Evolutionary conservation across 352 stramenopile genomes (phyloP).

Genomic region (Pythium phragmitis): DNA sequence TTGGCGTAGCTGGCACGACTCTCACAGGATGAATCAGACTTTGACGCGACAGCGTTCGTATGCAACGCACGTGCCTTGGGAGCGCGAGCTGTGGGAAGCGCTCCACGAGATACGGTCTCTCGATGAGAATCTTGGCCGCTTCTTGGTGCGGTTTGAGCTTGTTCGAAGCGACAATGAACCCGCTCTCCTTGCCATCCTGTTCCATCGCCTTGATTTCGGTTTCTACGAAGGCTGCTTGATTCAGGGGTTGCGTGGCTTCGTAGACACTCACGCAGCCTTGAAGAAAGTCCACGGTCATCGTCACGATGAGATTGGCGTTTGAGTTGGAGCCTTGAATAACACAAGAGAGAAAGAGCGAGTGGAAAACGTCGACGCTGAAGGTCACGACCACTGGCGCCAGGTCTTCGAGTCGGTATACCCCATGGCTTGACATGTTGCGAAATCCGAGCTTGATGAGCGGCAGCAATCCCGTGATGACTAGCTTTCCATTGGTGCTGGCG

Average conservation of each 20-base stretch:
- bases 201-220: background rate
- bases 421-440: conserved; percentile 34
- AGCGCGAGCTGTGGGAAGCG: background rate
- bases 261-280: conserved; percentile 1
- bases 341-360: conserved; percentile 21
- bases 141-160: background rate
- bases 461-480: conserved; percentile 21
- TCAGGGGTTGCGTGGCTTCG: background rate
- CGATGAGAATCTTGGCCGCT: background rate
- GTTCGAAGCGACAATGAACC: too few relatives aligned
- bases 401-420: conserved; percentile 24
- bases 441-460: conserved; percentile 38
- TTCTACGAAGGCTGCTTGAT: background rate
- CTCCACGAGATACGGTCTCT: background rate
- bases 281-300: conserved; percentile 8
- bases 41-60: too few relatives aligned
- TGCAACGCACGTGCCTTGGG: background rate
- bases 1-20: too few relatives aligned
- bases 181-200: background rate
- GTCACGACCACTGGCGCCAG: conserved; percentile 23
- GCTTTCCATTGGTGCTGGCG: background rate
- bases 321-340: conserved; percentile 12
- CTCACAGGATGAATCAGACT: too few relatives aligned
- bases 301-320: background rate
- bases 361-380: conserved; percentile 24